phyloP scores from a whole-genome alignment of 305 asterid genomes.

The Fraxinus ornus region DNA sequence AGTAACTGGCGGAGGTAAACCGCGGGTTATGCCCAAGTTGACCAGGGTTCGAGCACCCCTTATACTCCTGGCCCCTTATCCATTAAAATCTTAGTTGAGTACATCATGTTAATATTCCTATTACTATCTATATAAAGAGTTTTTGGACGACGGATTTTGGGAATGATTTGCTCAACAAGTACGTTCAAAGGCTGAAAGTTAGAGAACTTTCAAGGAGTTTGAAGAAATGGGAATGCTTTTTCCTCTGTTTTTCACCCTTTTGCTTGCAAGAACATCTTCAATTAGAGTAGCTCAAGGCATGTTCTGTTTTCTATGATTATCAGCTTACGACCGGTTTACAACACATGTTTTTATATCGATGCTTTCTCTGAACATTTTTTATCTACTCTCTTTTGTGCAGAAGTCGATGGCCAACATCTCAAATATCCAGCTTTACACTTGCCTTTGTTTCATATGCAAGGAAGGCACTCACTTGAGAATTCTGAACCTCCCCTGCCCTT shows the following conservation, averaged over 20 bases:
- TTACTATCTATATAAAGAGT: neutral
- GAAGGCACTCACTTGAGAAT: conserved; percentile 13
- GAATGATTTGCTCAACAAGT: neutral
- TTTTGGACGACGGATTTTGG: neutral
- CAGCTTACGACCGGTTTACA: neutral
- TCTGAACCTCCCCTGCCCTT: conserved; percentile 19
- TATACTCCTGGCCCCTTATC: no score
- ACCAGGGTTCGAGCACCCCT: no score
- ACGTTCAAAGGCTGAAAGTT: neutral
- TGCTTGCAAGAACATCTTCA: conserved; percentile 37
- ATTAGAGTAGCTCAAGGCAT: conserved; percentile 41
- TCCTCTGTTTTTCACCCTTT: conserved; percentile 33
- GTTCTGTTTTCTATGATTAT: neutral
- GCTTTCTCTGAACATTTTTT: neutral
- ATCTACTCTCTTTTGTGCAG: conserved; percentile 22
- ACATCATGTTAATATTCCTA: neutral
- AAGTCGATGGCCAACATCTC: neutral
- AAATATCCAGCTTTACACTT: conserved; percentile 34
- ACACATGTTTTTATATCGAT: neutral
- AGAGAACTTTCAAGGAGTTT: conserved; percentile 10
- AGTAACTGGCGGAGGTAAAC: no score
- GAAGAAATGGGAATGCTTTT: conserved; percentile 29
- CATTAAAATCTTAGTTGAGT: neutral
- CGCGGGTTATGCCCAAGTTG: no score
- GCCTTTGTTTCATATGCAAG: conserved; percentile 39